Evolutionary conservation across 805 yeast genomes (phyloP), one percentile per base, ranked within the genome.

Genomic region (Metschnikowia matae): DNA sequence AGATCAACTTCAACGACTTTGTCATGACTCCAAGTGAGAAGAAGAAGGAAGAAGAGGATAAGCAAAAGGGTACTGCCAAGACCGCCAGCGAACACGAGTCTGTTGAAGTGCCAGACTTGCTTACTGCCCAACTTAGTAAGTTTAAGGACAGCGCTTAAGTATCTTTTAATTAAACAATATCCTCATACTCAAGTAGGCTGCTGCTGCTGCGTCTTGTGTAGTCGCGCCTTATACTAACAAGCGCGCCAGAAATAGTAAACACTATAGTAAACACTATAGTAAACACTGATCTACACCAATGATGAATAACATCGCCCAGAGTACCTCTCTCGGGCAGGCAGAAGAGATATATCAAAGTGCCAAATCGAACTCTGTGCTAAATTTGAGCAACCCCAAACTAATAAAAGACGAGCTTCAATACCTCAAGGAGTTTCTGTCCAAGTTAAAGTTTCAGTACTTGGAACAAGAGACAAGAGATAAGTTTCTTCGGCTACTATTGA

Each of bases 381-480:
- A 39, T 3, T 20, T 48, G 35, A 29, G 49, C 31, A 51, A 55
- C 34, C 59, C 61, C 3, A 37, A 32, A 6, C 23, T 48, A n/a
- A 55, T 58, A 21, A 48, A 49, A 7, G 73, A 74, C n/a, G 65
- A 63, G 31, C 62, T 76, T 7, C 50, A 60, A 15, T 57, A 62
- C 39, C 71, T 71, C 49, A 69, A 71, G 51, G 73, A 73, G 54
- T 60, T 75, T 23, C 78, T 79, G 51, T 75, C 78, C 15, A 76
- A 83, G 51, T 68, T 85, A 39, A 82, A 83, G 57, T 83, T 83
- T 54, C 77, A 83, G 49, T 86, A 82, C 60, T 62, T 84, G 39
- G 92, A 86, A 62, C 87, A 84, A 58, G 90, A 84, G 54, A 77
- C 89, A 3, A 79, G 86, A 54, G 87, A 84, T 55, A 78, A 80